Conservation (phyloP, 306 rosid genomes). For the Cotoneaster glaucophyllus region DNA sequence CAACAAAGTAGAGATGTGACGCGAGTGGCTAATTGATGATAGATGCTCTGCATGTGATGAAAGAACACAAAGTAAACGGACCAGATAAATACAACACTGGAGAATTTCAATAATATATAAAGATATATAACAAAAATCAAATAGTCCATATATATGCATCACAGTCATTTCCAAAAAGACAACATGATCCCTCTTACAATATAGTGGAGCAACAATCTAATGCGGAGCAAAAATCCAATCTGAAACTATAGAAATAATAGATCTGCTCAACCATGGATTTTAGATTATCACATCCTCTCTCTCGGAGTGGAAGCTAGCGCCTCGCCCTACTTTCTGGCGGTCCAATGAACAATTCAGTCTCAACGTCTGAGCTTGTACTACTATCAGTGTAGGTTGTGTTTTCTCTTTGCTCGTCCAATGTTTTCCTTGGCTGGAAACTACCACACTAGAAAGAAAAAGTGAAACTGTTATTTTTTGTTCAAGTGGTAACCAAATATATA, state of each 20-base stretch:
- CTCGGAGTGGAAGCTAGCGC: neutral
- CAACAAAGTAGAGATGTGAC: neutral
- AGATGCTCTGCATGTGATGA: neutral
- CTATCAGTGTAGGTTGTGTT: slow-evolving; percentile 29
- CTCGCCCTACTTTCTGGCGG: slow-evolving; percentile 47
- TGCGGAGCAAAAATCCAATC: slow-evolving; percentile 7
- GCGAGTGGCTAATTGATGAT: neutral
- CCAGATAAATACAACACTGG: neutral
- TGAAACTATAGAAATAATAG: slow-evolving; percentile 6
- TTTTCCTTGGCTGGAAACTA: slow-evolving; percentile 7
- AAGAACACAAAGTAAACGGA: neutral
- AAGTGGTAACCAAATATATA: neutral
- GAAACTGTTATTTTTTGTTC: neutral
- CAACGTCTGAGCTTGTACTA: slow-evolving; percentile 63
- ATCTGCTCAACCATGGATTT: slow-evolving; percentile 5
- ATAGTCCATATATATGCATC: neutral
- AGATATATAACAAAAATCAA: neutral
- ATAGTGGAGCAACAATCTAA: slow-evolving; percentile 12
- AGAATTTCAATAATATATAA: neutral
- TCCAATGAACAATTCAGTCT: slow-evolving; percentile 78
- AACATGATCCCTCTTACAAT: neutral
- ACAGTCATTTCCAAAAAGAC: neutral
- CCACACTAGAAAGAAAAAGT: slow-evolving; percentile 24
- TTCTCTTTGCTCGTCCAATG: slow-evolving; percentile 14
- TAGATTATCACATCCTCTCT: neutral